Evolutionary conservation across 1,284 basidiomycete species (phyloP).

Genomic region (Mycosarcoma maydis): DNA sequence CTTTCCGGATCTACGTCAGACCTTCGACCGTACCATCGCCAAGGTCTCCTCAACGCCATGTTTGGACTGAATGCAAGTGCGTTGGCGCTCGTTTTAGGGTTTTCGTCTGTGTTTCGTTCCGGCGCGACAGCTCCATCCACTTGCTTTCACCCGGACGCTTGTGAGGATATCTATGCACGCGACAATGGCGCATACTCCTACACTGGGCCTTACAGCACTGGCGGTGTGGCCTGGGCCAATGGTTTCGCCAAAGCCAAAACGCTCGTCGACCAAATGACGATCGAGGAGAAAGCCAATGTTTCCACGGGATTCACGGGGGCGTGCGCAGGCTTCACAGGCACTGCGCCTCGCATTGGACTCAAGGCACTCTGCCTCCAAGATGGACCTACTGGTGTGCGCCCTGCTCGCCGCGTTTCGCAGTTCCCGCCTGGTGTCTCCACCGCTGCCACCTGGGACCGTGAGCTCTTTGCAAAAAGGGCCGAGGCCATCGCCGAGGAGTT

Average conservation of each 20-base stretch:
- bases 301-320: conserved; percentile 65
- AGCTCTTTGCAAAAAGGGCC: conserved; percentile 77
- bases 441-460: conserved; percentile 76
- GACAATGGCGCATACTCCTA: conserved; percentile 24
- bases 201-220: conserved; percentile 36
- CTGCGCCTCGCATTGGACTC: conserved; percentile 73
- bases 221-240: conserved; percentile 72
- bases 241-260: conserved; percentile 71
- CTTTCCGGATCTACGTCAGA: too few species aligned
- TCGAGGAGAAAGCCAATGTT: conserved; percentile 69
- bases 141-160: neutral
- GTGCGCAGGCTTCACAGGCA: conserved; percentile 52
- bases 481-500: conserved; percentile 81
- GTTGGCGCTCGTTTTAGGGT: conserved; percentile 5
- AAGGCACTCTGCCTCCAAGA: conserved; percentile 75
- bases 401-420: conserved; percentile 63
- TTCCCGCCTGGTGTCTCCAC: conserved; percentile 80
- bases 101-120: conserved; percentile 2
- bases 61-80: conserved; percentile 8
- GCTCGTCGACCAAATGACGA: conserved; percentile 67
- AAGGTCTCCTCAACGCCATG: too few species aligned
- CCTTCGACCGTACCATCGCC: too few species aligned
- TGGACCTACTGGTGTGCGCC: conserved; percentile 73
- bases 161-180: conserved; percentile 18
- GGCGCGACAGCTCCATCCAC: conserved; percentile 8